These are phyloP conservation scores for Esteya vermicola DNA, from an alignment of 2,329 filamentous ascomycete genomes.

Conservation along the genomic window DNA sequence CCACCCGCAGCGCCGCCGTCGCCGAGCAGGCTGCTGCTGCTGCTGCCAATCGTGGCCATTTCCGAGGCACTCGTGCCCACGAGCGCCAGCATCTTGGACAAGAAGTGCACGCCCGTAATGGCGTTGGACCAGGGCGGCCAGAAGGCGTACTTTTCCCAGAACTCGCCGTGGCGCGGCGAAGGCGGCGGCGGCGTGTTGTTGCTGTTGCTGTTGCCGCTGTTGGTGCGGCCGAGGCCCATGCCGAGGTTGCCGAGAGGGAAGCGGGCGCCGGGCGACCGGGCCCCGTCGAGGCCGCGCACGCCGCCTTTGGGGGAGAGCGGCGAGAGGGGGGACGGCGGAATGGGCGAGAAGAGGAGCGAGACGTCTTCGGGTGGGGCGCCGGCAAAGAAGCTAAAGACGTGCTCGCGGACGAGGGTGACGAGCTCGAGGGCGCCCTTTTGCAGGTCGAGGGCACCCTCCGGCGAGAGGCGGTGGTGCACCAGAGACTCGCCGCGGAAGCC, in stretches of 20 bases:
- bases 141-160: slow-evolving; percentile 90
- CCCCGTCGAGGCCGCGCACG: too few species aligned
- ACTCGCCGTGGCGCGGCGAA: slow-evolving; percentile 64
- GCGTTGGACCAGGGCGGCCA: slow-evolving; percentile 93
- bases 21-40: too few species aligned
- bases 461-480: slow-evolving; percentile 65
- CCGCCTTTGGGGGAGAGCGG: too few species aligned
- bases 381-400: slow-evolving; percentile 67
- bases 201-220: slow-evolving; percentile 48
- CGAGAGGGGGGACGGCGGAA: slow-evolving; percentile 37
- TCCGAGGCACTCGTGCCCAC: slow-evolving; percentile 81
- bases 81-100: slow-evolving; percentile 66
- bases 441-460: slow-evolving; percentile 55
- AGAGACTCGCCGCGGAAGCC: slow-evolving; percentile 73
- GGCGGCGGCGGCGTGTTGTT: slow-evolving; percentile 44
- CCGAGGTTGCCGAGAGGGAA: too few species aligned
- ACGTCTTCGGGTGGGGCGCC: slow-evolving; percentile 85
- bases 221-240: too few species aligned
- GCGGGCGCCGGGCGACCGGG: too few species aligned
- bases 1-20: slow-evolving; percentile 43
- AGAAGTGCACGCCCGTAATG: slow-evolving; percentile 78
- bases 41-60: slow-evolving; percentile 51
- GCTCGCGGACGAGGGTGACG: slow-evolving; percentile 69
- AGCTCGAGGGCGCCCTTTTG: slow-evolving; percentile 68
- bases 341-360: slow-evolving; percentile 73